Evolutionary conservation across 352 stramenopile species (phyloP).

Genomic region (Pythium dissotocum): DNA sequence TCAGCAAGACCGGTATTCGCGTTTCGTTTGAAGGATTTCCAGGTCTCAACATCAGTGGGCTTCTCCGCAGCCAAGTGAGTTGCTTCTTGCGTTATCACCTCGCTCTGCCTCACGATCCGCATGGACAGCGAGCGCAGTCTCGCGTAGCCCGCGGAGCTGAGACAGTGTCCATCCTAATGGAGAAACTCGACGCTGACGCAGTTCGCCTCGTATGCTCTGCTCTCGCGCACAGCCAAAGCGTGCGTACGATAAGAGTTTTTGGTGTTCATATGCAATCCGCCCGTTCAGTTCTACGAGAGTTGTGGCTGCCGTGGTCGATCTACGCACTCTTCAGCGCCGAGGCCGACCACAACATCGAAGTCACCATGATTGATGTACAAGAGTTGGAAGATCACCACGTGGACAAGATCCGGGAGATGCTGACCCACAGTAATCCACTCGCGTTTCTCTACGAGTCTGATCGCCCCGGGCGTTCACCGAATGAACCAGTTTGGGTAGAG

Average conservation of each 20-base stretch:
- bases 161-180: slow-evolving; percentile 5
- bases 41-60: not conserved
- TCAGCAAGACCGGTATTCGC: slow-evolving; percentile 19
- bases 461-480: not conserved
- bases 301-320: slow-evolving; percentile 8
- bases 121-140: not conserved
- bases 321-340: slow-evolving; percentile 5
- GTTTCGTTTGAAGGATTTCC: slow-evolving; percentile 8
- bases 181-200: slow-evolving; percentile 11
- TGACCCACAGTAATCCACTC: not conserved
- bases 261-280: no score
- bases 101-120: slow-evolving; percentile 5
- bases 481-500: not conserved
- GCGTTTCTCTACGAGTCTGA: not conserved
- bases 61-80: slow-evolving; percentile 20
- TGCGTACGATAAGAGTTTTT: slow-evolving; percentile 6
- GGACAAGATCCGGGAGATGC: slow-evolving; percentile 1
- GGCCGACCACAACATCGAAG: not conserved
- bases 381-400: slow-evolving; percentile 1
- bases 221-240: slow-evolving; percentile 16
- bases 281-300: not conserved
- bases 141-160: slow-evolving; percentile 7
- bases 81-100: slow-evolving; percentile 17
- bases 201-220: slow-evolving; percentile 15
- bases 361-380: not conserved